Evolutionary conservation across 345 rosid species (phyloP), one percentile per base, ranked within the genome.

Genomic region (Arabidopsis thaliana): DNA sequence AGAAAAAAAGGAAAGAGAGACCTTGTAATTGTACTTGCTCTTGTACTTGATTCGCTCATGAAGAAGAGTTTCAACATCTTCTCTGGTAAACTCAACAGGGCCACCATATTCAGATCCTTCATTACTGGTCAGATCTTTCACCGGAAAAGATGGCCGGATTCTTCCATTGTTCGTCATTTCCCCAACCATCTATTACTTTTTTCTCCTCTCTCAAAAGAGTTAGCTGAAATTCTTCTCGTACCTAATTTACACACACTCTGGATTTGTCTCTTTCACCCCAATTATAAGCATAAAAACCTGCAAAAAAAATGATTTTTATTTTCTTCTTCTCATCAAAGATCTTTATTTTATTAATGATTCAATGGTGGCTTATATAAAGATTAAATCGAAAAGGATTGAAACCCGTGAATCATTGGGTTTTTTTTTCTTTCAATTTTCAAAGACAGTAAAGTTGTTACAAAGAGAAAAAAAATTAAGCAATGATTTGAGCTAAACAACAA

Each of bases 11-110:
- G 9, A 50, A 22, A 25, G 12, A 64, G 76, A 49, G 25, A 90
- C 96, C 96, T 93, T 93, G 79, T 90, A 90, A 77, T 93, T 93
- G 72, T 80, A 93, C 78, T 87, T 87, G 86, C 81, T 87, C 85
- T 81, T 87, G 74, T 79, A 81, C 75, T 75, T 87, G 82, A 86
- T 84, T 65, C 81, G 84, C 62, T 87, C 88, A 63, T 71, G 85
- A 69, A 87, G 74, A 73, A 87, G 81, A 53, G 91, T 83, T 11
- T 83, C 89, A 67, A 87, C 91, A 24, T 84, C 91, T 84, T 85
- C 91, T 72, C 91, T 81, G 3, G 91, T 81, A 77, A 84, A 84
- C 78, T 87, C 91, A 68, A 80, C 71, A 22, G 82, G 78, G 8
- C 91, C 85, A 65, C 91, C 85, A 65, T 77, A 84, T 42, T 87